Evolutionary conservation across 2,329 filamentous ascomycete genomes (phyloP).

Genomic region (Rosellinia necatrix): DNA sequence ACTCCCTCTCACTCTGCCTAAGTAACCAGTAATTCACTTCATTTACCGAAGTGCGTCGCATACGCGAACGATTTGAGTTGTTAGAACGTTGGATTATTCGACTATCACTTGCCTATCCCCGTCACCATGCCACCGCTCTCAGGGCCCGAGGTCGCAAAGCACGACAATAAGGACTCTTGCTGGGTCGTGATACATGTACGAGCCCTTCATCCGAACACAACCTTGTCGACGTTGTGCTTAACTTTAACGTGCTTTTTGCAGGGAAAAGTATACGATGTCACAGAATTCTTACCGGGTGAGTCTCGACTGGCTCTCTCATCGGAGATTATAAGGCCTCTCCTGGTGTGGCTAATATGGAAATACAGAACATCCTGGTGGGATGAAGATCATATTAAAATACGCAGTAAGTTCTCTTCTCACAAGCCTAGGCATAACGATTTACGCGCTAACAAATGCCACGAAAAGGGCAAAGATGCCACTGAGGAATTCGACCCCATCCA

Average conservation of each 20-base stretch:
- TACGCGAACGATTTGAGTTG: background rate
- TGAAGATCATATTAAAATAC: constrained; percentile 95
- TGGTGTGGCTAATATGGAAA: constrained; percentile 2
- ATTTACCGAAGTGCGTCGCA: background rate
- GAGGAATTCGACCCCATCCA: constrained; percentile 89
- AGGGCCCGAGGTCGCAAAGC: constrained; percentile 64
- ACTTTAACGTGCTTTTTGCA: constrained; percentile 36
- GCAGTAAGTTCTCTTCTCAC: constrained; percentile 54
- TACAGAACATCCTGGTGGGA: constrained; percentile 82
- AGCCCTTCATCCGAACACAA: background rate
- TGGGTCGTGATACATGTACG: constrained; percentile 85
- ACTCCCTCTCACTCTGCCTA: background rate
- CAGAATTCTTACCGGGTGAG: constrained; percentile 76
- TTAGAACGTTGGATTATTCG: background rate
- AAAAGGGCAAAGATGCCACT: constrained; percentile 83
- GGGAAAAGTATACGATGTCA: constrained; percentile 87
- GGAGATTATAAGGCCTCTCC: background rate
- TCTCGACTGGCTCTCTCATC: background rate
- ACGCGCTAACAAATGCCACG: background rate
- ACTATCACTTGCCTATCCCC: background rate
- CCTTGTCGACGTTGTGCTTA: constrained; percentile 9
- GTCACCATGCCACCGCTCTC: constrained; percentile 49
- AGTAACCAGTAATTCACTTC: constrained; percentile 4
- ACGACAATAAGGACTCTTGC: constrained; percentile 81
- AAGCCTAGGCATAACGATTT: background rate